Base-by-base conservation (phyloP, 768 basidiomycete species). In the Lactifluus echinatus region DNA sequence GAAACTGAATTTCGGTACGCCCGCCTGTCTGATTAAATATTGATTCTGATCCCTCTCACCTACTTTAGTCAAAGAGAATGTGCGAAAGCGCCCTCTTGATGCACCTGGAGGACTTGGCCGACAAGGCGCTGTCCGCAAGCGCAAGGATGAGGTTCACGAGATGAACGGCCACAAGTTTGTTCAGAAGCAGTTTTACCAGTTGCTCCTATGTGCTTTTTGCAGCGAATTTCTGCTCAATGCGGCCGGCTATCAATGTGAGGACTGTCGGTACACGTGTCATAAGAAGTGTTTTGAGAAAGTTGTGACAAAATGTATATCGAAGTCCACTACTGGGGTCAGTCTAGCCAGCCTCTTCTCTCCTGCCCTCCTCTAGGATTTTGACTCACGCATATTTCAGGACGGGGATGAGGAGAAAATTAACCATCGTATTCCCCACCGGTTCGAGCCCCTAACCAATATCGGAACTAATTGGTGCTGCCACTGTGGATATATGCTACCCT, bases 111-210 rank as follows among this genome's bases (percentile, higher is more conserved):
- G 93, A 56, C 83, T 99, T 39, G 96, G 95, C 49, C 93, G 96
- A 69, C 95, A 97, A 74, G 96, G 95, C 53, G 96, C 96, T 57
- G 84, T 99, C 63, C 87, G 94, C 68, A 97, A 96, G 74, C 89
- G 94, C 66, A 97, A 97, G 72, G 95, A 85, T 64, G 95, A 98
- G 75, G 87, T 98, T 3, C 93, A 94, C 74, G 94, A 98, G 72
- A 97, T 97, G 92, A 98, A 98, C 68, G 96, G 96, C 11, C 96
- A 99, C 76, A 92, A 96, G 71, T 99, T 99, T 69, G 81, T 99
- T 45, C 90, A 93, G 66, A 83, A 86, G 45, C 96, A 98, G 72
- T 99, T 99, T 76, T 98, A 96, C 71, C 94, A 97, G 69, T 83
- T 98, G 68, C 96, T 99, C 79, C 80, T 97, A 51, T 99, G 96